Conservation (phyloP, 345 rosid genomes). For the Salix udensis region DNA sequence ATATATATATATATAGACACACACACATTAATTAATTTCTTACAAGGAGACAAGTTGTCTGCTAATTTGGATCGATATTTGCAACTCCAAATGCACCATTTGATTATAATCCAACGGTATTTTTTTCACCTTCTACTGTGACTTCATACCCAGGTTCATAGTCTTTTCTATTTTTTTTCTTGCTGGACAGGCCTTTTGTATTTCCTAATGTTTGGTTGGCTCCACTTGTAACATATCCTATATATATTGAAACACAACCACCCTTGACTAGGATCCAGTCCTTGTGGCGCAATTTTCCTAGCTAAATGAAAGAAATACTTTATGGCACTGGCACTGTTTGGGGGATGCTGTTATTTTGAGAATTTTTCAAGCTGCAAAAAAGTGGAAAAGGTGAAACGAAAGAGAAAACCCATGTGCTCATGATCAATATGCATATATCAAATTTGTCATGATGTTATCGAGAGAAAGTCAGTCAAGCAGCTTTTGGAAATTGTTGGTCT, state of each 20-base stretch:
- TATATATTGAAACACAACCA: neutral
- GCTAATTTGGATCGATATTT: neutral
- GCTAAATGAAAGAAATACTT: neutral
- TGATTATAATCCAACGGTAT: neutral
- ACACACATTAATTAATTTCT: too few species aligned
- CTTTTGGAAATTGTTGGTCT: constrained; percentile 5
- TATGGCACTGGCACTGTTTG: neutral
- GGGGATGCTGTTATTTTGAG: neutral
- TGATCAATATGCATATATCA: neutral
- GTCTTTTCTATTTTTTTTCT: neutral
- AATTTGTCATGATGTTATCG: constrained; percentile 11
- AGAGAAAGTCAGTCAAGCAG: constrained; percentile 7
- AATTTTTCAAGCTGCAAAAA: constrained; percentile 3
- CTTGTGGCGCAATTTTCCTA: neutral
- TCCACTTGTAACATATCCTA: neutral
- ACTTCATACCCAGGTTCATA: neutral
- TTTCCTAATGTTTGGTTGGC: neutral
- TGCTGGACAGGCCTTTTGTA: neutral
- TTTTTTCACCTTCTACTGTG: neutral
- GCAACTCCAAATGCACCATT: neutral
- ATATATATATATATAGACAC: too few species aligned
- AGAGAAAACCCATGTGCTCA: neutral
- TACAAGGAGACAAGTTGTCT: neutral
- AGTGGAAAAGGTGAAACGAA: constrained; percentile 15
- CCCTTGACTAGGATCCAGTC: neutral